These are phyloP conservation scores for Aspergillus ruber DNA, from an alignment of 2,329 filamentous ascomycete genomes.

Conservation along the genomic window DNA sequence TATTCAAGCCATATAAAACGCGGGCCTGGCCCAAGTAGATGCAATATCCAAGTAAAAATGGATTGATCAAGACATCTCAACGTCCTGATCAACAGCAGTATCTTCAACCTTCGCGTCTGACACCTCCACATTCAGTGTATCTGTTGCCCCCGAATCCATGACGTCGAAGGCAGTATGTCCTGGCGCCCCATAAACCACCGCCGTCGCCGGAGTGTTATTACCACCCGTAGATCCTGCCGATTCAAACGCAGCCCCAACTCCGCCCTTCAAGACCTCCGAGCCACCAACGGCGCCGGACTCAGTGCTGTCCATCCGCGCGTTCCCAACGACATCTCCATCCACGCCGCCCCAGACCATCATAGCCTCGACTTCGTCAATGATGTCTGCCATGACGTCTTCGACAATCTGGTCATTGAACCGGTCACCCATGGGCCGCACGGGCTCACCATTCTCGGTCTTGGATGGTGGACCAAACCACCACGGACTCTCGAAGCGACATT, in stretches of 20 bases:
- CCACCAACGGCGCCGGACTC: conserved; percentile 23
- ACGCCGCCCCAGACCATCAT: conserved; percentile 57
- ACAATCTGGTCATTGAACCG: conserved; percentile 89
- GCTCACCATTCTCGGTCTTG: conserved; percentile 37
- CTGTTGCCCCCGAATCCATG: conserved; percentile 16
- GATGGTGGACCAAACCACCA: conserved; percentile 81
- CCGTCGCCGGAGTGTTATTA: conserved; percentile 1
- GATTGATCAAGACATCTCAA: conserved; percentile 22
- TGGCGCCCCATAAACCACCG: conserved; percentile 8
- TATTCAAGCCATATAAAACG: too few species aligned
- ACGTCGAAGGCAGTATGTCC: conserved; percentile 13
- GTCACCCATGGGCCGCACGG: conserved; percentile 59
- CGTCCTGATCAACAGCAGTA: conserved; percentile 19
- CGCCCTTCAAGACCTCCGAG: conserved; percentile 26
- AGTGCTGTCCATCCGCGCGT: conserved; percentile 18
- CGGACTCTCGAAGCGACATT: conserved; percentile 88
- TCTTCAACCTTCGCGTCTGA: conserved; percentile 9
- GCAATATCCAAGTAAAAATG: too few species aligned
- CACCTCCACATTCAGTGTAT: conserved; percentile 15
- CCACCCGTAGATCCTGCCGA: conserved; percentile 10
- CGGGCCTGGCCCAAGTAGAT: too few species aligned
- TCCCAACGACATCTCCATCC: conserved; percentile 28
- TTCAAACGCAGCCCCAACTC: conserved; percentile 26
- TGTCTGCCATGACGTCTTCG: conserved; percentile 87
- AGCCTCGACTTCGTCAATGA: conserved; percentile 82